Percentiles rank a stretch among this genome's conserved stretches.
Conservation (phyloP, 768 basidiomycete genomes). For the Lactarius akahatsu region DNA sequence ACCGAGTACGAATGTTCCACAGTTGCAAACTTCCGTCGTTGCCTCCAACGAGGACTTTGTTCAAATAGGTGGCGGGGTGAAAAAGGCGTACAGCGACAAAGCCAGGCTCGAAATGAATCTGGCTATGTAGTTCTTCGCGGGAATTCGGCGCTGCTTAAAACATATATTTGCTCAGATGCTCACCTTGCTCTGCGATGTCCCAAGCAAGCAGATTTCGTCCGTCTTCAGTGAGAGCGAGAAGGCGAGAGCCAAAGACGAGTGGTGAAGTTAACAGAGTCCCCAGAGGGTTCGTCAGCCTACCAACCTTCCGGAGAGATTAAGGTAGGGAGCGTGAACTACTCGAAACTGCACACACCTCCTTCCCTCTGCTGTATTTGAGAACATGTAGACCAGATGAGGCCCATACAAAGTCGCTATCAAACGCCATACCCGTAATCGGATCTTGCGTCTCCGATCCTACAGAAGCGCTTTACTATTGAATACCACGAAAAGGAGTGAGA, state of each 20-base stretch:
- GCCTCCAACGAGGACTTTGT: slow-evolving; percentile 88
- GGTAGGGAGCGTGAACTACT: slow-evolving; percentile 1
- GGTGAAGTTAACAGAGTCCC: slow-evolving; percentile 60
- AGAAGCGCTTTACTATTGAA: slow-evolving; percentile 15
- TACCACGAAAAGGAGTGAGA: not conserved
- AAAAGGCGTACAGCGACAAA: slow-evolving; percentile 86
- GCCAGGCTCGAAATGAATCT: slow-evolving; percentile 74
- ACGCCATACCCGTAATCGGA: slow-evolving; percentile 69
- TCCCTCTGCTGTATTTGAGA: slow-evolving; percentile 83
- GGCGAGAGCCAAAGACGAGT: slow-evolving; percentile 74
- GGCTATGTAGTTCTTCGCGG: slow-evolving; percentile 41
- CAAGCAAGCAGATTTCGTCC: slow-evolving; percentile 77
- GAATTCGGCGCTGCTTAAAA: not conserved
- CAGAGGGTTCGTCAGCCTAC: slow-evolving; percentile 63
- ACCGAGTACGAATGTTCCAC: slow-evolving; percentile 93
- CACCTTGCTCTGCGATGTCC: slow-evolving; percentile 65
- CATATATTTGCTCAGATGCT: not conserved
- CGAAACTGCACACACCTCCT: slow-evolving; percentile 56
- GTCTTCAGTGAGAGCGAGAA: slow-evolving; percentile 78
- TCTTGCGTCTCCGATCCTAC: slow-evolving; percentile 80
- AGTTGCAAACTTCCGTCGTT: slow-evolving; percentile 79
- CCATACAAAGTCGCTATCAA: slow-evolving; percentile 89
- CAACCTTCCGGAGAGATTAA: slow-evolving; percentile 44
- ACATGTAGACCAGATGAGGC: slow-evolving; percentile 64
- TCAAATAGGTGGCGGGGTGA: slow-evolving; percentile 95